A percentile compares a stretch with the other conserved stretches of the same genome.
Evolutionary conservation across 31 red algal genomes (phyloP).

Genomic region (Porphyra umbilicalis): DNA sequence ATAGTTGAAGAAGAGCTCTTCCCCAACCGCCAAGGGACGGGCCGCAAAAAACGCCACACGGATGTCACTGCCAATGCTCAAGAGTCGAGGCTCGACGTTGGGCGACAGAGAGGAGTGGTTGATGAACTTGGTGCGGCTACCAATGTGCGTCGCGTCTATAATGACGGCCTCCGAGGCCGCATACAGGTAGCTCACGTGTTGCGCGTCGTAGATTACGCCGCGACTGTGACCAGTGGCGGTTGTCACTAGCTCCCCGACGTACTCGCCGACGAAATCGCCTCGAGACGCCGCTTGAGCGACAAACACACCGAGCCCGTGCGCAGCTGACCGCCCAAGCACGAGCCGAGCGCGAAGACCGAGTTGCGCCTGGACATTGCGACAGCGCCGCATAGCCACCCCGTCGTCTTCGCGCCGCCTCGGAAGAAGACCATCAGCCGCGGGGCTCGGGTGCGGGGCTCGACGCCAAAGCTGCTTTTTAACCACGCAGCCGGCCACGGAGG

Average conservation of each 20-base stretch:
- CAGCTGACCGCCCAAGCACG: slow-evolving; percentile 53
- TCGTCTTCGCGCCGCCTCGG: no score
- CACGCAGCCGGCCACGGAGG: no score
- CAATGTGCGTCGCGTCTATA: slow-evolving; percentile 67
- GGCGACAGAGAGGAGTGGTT: slow-evolving; percentile 57
- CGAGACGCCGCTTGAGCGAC: slow-evolving; percentile 23
- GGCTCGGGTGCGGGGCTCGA: no score
- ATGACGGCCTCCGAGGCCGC: slow-evolving; percentile 47
- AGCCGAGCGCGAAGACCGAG: slow-evolving; percentile 20
- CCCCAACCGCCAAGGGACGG: slow-evolving; percentile 56
- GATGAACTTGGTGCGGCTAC: slow-evolving; percentile 72
- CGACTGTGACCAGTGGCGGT: slow-evolving; percentile 64
- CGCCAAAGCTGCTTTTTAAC: no score
- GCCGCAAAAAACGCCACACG: slow-evolving; percentile 71
- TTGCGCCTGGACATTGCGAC: slow-evolving; percentile 38
- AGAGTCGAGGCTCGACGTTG: slow-evolving; percentile 54
- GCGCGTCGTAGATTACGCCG: slow-evolving; percentile 64
- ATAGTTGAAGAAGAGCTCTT: slow-evolving; percentile 96
- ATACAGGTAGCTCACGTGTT: slow-evolving; percentile 71
- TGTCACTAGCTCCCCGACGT: slow-evolving; percentile 82
- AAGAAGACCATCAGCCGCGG: no score
- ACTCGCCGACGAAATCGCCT: slow-evolving; percentile 81
- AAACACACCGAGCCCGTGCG: slow-evolving; percentile 90
- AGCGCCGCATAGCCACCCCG: no score
- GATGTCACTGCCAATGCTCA: slow-evolving; percentile 69